A percentile compares a stretch with the other conserved stretches of the same genome.
Evolutionary conservation across 2,329 filamentous ascomycete genomes (phyloP).

Genomic region (Fusarium continuum): DNA sequence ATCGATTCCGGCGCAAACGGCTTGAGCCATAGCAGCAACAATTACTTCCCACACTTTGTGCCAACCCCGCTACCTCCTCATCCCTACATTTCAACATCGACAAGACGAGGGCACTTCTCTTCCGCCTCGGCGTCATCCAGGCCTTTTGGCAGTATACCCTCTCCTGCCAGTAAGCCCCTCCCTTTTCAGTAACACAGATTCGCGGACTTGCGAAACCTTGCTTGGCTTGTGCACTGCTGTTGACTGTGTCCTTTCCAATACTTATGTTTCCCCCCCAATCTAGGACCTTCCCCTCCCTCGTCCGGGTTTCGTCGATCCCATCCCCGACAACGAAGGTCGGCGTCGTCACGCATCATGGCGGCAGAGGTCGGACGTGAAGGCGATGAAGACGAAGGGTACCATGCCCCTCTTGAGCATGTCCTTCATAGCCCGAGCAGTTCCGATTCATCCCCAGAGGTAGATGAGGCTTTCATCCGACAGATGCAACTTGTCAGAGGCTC

Average conservation of each 20-base stretch:
- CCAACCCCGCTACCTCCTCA: constrained; percentile 32
- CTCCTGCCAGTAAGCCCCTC: constrained; percentile 37
- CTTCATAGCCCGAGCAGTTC: constrained; percentile 8
- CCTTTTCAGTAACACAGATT: neutral
- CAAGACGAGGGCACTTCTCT: constrained; percentile 29
- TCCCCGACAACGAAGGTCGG: constrained; percentile 42
- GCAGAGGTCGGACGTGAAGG: constrained; percentile 39
- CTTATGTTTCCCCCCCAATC: constrained; percentile 15
- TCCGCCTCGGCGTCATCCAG: constrained; percentile 30
- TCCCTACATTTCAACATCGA: constrained; percentile 19
- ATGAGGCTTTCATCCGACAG: constrained; percentile 51
- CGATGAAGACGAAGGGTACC: constrained; percentile 29
- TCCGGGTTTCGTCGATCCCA: constrained; percentile 42
- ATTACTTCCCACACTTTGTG: constrained; percentile 15
- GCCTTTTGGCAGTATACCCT: constrained; percentile 28
- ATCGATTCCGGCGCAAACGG: constrained; percentile 31
- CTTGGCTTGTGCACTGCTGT: neutral
- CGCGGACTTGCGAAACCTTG: constrained; percentile 8
- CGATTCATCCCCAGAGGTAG: constrained; percentile 26
- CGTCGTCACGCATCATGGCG: constrained; percentile 33
- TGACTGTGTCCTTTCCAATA: neutral
- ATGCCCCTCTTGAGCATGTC: constrained; percentile 24
- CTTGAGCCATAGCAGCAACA: constrained; percentile 31
- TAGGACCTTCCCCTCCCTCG: constrained; percentile 37
- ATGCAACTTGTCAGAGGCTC: constrained; percentile 59